Percentiles rank a stretch among this genome's conserved stretches.
These are phyloP conservation scores for Arbutus unedo DNA, from an alignment of 148 eudicot species.

Conservation along the genomic window DNA sequence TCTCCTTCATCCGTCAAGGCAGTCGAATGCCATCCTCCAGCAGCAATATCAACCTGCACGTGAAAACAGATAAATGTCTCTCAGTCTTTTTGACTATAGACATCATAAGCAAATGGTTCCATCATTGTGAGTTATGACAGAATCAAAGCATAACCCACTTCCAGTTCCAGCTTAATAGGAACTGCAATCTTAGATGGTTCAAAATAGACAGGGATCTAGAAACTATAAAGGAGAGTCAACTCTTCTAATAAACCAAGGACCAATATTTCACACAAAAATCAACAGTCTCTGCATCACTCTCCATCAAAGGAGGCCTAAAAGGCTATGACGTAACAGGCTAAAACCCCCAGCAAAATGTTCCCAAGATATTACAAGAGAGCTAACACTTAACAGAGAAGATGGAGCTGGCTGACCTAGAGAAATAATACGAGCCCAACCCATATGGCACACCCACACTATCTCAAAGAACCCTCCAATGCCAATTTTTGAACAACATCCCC, in stretches of 20 bases:
- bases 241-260: not conserved
- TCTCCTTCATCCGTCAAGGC: constrained; percentile 90
- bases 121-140: not conserved
- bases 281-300: constrained; percentile 3
- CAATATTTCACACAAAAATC: not conserved
- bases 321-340: too few relatives aligned
- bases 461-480: not conserved
- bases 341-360: not conserved
- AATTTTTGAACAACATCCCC: not conserved
- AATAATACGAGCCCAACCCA: not conserved
- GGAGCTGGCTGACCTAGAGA: not conserved
- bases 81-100: not conserved
- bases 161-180: not conserved
- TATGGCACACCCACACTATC: not conserved
- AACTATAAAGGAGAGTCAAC: not conserved
- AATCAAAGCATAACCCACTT: not conserved
- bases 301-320: not conserved
- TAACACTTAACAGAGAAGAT: not conserved
- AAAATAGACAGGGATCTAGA: not conserved
- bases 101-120: not conserved
- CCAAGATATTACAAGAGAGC: not conserved
- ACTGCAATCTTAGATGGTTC: not conserved
- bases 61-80: constrained; percentile 13
- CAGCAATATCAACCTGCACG: constrained; percentile 94
- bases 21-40: constrained; percentile 99